phyloP scores from a whole-genome alignment of 176 grass and related monocot species.

The Zoysia japonica region DNA sequence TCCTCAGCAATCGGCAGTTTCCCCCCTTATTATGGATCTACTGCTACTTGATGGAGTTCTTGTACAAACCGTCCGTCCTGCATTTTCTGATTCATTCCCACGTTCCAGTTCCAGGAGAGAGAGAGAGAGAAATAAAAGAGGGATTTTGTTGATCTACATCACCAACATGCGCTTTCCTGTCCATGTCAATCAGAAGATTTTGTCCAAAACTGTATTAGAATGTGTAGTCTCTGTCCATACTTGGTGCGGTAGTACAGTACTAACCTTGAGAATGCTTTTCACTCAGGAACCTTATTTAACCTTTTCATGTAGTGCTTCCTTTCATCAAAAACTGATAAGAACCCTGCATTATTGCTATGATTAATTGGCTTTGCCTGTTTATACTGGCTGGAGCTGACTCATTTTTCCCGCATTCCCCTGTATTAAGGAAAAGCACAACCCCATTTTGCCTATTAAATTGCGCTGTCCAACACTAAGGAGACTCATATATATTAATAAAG shows the following conservation, averaged over 20 bases:
- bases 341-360: neutral
- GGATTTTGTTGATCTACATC: neutral
- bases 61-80: constrained; percentile 1
- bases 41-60: neutral
- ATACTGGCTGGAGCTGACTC: neutral
- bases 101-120: neutral
- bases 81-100: constrained; percentile 9
- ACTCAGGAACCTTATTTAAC: neutral
- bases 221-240: too few relatives aligned
- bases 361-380: constrained; percentile 31
- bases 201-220: constrained; percentile 25
- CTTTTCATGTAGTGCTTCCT: neutral
- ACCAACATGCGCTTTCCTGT: constrained; percentile 20
- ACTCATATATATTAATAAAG: constrained; percentile 1
- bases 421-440: constrained; percentile 34
- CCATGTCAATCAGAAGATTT: constrained; percentile 48
- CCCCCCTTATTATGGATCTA: constrained; percentile 36
- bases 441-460: constrained; percentile 18
- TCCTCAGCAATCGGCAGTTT: neutral
- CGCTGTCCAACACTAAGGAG: neutral
- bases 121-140: neutral
- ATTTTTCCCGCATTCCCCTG: constrained; percentile 30
- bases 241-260: neutral
- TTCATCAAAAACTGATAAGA: constrained; percentile 9
- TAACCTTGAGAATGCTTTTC: neutral